Conservation (phyloP, 2,329 filamentous ascomycete genomes). For the Scedosporium dehoogii region DNA sequence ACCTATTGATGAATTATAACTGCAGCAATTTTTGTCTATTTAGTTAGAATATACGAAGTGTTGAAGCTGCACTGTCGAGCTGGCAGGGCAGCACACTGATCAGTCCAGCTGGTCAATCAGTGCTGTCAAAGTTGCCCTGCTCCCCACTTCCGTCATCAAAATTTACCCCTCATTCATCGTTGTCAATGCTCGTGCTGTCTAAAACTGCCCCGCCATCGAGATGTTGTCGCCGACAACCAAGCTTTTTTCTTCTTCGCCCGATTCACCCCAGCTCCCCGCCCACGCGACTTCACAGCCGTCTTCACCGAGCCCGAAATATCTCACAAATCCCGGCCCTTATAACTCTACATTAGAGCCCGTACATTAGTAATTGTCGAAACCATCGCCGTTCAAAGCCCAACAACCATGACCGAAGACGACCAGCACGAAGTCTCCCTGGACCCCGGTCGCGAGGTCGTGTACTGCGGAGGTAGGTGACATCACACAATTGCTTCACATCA, state of each 20-base stretch:
- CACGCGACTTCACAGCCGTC: neutral
- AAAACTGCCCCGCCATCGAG: slow-evolving; percentile 2
- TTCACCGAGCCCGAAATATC: neutral
- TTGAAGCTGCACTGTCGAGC: neutral
- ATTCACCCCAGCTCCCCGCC: neutral
- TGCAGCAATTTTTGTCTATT: neutral
- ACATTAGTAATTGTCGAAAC: neutral
- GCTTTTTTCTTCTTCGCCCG: neutral
- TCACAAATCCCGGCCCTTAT: neutral
- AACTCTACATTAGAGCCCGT: neutral
- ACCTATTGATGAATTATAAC: too few species aligned
- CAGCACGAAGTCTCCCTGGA: slow-evolving; percentile 37
- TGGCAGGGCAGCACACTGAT: neutral
- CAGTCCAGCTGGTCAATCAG: neutral
- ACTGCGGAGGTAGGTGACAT: slow-evolving; percentile 42
- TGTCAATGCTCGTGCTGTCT: neutral
- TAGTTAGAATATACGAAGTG: too few species aligned
- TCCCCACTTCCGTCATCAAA: slow-evolving; percentile 1
- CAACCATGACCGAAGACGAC: slow-evolving; percentile 43
- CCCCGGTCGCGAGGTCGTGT: slow-evolving; percentile 36
- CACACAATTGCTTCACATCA: neutral
- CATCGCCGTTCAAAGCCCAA: neutral
- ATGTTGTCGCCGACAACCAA: neutral
- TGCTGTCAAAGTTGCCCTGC: neutral
- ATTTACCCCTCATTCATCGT: slow-evolving; percentile 4